These are phyloP conservation scores for Shiraia sp. DNA, from an alignment of 2,329 filamentous ascomycete genomes.

Conservation along the genomic window DNA sequence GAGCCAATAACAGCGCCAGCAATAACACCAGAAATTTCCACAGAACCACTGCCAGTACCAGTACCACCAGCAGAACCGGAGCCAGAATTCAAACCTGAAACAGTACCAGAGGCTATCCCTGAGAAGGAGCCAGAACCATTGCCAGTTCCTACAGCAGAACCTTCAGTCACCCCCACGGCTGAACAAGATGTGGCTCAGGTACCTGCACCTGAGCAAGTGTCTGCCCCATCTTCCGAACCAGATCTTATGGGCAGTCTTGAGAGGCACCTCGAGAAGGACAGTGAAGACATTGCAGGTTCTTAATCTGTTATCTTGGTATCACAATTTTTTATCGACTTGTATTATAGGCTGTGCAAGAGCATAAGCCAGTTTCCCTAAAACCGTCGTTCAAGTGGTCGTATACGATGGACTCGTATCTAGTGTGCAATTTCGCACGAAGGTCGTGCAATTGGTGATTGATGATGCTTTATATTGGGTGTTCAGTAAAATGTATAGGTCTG, in stretches of 20 bases:
- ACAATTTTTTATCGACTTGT: not conserved
- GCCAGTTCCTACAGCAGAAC: slow-evolving; percentile 6
- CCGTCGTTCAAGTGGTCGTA: no score
- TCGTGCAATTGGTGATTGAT: no score
- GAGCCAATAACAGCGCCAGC: slow-evolving; percentile 2
- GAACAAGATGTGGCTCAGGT: slow-evolving; percentile 8
- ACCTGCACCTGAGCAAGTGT: slow-evolving; percentile 12
- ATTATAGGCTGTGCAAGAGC: no score
- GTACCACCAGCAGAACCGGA: slow-evolving; percentile 1
- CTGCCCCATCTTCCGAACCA: slow-evolving; percentile 38
- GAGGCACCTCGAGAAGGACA: slow-evolving; percentile 46
- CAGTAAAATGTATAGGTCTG: no score
- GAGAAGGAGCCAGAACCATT: not conserved
- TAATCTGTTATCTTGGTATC: slow-evolving; percentile 1
- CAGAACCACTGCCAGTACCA: not conserved
- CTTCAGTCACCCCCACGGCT: not conserved
- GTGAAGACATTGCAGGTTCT: slow-evolving; percentile 19
- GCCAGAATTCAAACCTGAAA: slow-evolving; percentile 2
- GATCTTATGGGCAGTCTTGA: slow-evolving; percentile 55
- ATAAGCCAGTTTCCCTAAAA: no score
- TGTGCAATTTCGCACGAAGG: no score
- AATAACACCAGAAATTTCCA: no score
- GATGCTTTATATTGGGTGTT: no score
- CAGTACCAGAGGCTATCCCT: slow-evolving; percentile 1
- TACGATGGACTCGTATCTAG: no score